Conservation (phyloP, 805 yeast genomes). For the Candida koratica region DNA sequence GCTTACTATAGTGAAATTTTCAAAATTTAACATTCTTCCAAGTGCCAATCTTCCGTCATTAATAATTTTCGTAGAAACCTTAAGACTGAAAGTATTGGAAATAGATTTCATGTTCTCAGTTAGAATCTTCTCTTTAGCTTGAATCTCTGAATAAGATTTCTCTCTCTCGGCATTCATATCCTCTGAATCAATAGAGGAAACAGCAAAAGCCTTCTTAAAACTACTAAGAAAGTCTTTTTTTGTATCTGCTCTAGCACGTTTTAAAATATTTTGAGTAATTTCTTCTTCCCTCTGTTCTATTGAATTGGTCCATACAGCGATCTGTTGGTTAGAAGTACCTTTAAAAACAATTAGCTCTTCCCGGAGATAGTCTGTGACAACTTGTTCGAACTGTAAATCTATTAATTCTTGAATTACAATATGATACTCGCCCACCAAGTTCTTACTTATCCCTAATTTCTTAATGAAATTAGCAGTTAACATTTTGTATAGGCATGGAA, state of each 20-base stretch:
- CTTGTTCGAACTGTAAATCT: constrained; percentile 40
- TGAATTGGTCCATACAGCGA: constrained; percentile 31
- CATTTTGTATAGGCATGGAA: constrained; percentile 38
- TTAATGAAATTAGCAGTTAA: constrained; percentile 24
- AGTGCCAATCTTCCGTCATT: constrained; percentile 65
- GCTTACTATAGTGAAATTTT: constrained; percentile 31
- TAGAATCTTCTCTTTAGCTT: constrained; percentile 76
- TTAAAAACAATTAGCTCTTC: constrained; percentile 33
- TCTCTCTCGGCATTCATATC: constrained; percentile 17
- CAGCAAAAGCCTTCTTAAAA: constrained; percentile 58
- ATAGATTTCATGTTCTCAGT: constrained; percentile 71
- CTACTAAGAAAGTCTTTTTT: constrained; percentile 59
- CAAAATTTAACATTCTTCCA: constrained; percentile 48
- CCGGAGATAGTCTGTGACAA: constrained; percentile 36
- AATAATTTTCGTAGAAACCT: constrained; percentile 66
- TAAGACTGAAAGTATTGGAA: constrained; percentile 73
- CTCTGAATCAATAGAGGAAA: constrained; percentile 23
- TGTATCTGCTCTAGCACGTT: constrained; percentile 46
- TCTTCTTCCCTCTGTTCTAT: constrained; percentile 45
- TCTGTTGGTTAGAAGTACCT: constrained; percentile 20
- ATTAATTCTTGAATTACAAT: constrained; percentile 32
- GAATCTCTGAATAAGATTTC: constrained; percentile 58
- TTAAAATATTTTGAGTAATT: constrained; percentile 45
- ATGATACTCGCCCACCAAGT: constrained; percentile 36
- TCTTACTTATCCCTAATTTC: constrained; percentile 25